Percentiles rank a stretch among this genome's conserved stretches.
phyloP scores from a whole-genome alignment of 1,139 yeast species.

The Debaryomyces psychrophilus region DNA sequence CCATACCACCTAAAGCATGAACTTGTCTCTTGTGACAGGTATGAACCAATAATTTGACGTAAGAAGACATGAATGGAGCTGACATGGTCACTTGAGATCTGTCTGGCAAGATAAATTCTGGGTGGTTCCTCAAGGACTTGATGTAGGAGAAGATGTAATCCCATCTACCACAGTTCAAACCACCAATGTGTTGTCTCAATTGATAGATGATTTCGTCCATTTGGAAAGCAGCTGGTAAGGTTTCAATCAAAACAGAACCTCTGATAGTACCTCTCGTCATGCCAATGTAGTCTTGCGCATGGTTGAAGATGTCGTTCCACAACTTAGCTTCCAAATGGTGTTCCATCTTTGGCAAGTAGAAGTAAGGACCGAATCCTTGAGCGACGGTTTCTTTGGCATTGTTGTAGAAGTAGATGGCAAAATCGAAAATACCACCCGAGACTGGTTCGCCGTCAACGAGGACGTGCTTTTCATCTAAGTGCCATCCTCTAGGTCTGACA shows the following conservation, averaged over 20 bases:
- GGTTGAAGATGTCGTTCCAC: slow-evolving; percentile 77
- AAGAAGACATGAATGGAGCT: slow-evolving; percentile 74
- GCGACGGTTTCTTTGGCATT: slow-evolving; percentile 63
- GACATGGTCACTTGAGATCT: slow-evolving; percentile 75
- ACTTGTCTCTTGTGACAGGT: slow-evolving; percentile 77
- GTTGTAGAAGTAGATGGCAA: slow-evolving; percentile 75
- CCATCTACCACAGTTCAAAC: slow-evolving; percentile 84
- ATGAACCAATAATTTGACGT: slow-evolving; percentile 66
- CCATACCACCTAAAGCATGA: slow-evolving; percentile 86
- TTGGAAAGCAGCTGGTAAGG: slow-evolving; percentile 76
- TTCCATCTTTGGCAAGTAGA: slow-evolving; percentile 80
- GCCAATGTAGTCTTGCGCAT: slow-evolving; percentile 67
- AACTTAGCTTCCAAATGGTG: slow-evolving; percentile 78
- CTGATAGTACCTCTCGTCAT: slow-evolving; percentile 73
- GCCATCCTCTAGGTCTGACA: slow-evolving; percentile 90
- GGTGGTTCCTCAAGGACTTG: slow-evolving; percentile 66
- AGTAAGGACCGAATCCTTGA: slow-evolving; percentile 75
- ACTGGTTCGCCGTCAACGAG: slow-evolving; percentile 76
- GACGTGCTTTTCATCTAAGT: slow-evolving; percentile 73
- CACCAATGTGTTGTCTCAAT: slow-evolving; percentile 73
- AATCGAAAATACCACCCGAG: slow-evolving; percentile 75
- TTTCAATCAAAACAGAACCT: slow-evolving; percentile 78
- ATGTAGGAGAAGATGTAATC: slow-evolving; percentile 77
- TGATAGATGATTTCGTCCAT: slow-evolving; percentile 82
- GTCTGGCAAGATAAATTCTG: slow-evolving; percentile 69